Evolutionary conservation across 352 stramenopile species (phyloP).

Genomic region (Pythium phragmitis): DNA sequence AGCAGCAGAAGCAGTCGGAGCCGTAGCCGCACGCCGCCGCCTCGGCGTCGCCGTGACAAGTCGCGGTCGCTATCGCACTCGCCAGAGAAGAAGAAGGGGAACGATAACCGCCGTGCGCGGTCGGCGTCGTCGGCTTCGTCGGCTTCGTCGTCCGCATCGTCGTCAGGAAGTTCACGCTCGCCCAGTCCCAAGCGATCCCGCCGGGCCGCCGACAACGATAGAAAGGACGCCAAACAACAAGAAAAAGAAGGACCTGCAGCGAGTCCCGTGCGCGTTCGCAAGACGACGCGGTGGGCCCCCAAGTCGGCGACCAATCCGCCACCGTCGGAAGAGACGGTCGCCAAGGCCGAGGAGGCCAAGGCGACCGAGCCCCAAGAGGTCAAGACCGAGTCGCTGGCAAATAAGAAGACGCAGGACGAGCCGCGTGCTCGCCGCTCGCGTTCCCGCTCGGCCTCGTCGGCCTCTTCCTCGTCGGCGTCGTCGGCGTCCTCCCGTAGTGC

Average conservation of each 20-base stretch:
- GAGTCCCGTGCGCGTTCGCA: conserved; percentile 14
- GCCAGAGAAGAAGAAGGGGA: background rate
- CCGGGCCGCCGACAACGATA: conserved; percentile 4
- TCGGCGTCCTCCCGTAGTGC: conserved; percentile 20
- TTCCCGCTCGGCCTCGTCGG: conserved; percentile 34
- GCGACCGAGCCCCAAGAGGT: conserved; percentile 1
- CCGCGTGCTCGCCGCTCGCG: conserved; percentile 10
- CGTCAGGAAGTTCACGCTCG: conserved; percentile 22
- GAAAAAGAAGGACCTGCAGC: background rate
- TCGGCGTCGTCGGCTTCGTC: conserved; percentile 11
- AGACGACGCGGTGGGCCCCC: conserved; percentile 25
- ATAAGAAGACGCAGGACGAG: conserved; percentile 9
- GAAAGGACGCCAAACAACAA: conserved; percentile 8
- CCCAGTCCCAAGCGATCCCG: background rate
- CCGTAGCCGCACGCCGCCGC: conserved; percentile 1
- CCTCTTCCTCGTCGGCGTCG: conserved; percentile 26
- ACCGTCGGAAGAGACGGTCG: background rate
- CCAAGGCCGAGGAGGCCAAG: background rate
- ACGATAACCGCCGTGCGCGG: conserved; percentile 11
- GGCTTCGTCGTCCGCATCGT: background rate
- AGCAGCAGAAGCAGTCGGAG: conserved; percentile 1
- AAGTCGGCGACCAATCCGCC: background rate
- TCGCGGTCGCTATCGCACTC: conserved; percentile 11
- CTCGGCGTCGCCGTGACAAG: conserved; percentile 1
- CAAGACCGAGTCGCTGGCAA: background rate